Evolutionary conservation across 2,329 filamentous ascomycete species (phyloP), one percentile per base, ranked within the genome.

Genomic region (Aspergillus proliferans): DNA sequence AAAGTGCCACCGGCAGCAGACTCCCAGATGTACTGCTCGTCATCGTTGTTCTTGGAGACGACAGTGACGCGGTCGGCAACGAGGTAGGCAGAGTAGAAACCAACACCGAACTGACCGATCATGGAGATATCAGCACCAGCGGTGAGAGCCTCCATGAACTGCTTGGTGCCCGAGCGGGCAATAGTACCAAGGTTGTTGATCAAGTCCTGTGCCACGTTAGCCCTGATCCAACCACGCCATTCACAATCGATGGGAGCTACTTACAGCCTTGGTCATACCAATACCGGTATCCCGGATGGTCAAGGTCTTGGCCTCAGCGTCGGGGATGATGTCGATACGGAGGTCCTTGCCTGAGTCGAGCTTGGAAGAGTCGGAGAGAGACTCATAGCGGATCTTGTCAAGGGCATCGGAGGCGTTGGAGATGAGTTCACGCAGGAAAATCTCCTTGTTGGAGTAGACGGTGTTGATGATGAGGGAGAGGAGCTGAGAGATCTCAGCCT

Each of bases 401-500:
- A 98, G 84, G 54, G 93, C 93, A 86, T 98, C 93, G 68, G 92
- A 97, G 71, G 87, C 86, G 79, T 98, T 98, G 79, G 93, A 97
- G 70, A 98, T 88, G 66, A 98, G 73, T 80, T 98, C 93, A 86
- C 93, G 82, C 68, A 98, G 80, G 86, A 98, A 98, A 73, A 98
- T 97, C 80, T 97, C 93, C 84, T 98, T 98, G 87, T 98, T 98
- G 66, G 91, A 96, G 84, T 97, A 98, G 80, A 98, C 93, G 62
- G 93, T 97, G 88, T 98, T 98, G 84, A 98, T 98, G 79, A 98
- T 98, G 74, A 98, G 88, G 64, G 86, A 90, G 72, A 98, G 87
- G 62, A 98, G 88, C 88, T 98, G 93, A 87, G 92, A 97, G 74
- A 98, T 98, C 88, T 98, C 93, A 87, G 93, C 93, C 87, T 98